Evolutionary conservation across 164 flowering plant species (phyloP).

Genomic region (Vitis rupestris): DNA sequence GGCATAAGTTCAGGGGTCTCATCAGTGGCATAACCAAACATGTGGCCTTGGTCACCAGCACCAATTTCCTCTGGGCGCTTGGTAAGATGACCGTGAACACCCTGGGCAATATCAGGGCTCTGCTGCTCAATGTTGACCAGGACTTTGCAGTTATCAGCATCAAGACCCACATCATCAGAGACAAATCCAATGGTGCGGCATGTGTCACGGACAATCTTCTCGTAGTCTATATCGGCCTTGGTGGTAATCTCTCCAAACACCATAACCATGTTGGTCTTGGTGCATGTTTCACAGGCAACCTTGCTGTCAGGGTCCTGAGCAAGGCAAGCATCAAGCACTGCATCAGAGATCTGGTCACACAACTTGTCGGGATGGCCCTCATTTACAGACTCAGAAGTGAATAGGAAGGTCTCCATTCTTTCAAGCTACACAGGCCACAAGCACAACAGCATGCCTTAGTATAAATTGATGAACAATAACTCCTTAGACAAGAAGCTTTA

Average conservation of each 20-base stretch:
- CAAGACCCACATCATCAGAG: slow-evolving; percentile 80
- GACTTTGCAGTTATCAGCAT: slow-evolving; percentile 84
- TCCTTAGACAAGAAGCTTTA: not conserved
- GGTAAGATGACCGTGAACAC: slow-evolving; percentile 86
- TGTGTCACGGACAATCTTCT: slow-evolving; percentile 81
- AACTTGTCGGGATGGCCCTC: slow-evolving; percentile 93
- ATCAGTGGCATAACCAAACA: slow-evolving; percentile 90
- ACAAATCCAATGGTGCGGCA: slow-evolving; percentile 76
- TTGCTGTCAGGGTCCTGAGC: slow-evolving; percentile 81
- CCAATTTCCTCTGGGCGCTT: slow-evolving; percentile 87
- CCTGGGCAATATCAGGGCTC: slow-evolving; percentile 87
- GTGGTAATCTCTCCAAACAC: slow-evolving; percentile 86
- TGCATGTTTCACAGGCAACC: slow-evolving; percentile 86
- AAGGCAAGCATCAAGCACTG: slow-evolving; percentile 84
- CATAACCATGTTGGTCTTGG: slow-evolving; percentile 93
- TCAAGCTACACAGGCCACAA: slow-evolving; percentile 27
- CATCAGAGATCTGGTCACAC: slow-evolving; percentile 86
- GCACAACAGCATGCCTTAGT: not conserved
- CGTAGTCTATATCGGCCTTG: slow-evolving; percentile 70
- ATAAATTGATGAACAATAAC: not conserved
- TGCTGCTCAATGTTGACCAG: slow-evolving; percentile 83
- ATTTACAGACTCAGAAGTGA: slow-evolving; percentile 83
- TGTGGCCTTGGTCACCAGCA: slow-evolving; percentile 88
- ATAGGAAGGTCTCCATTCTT: slow-evolving; percentile 74
- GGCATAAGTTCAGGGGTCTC: slow-evolving; percentile 85